Conservation (phyloP, 2,329 filamentous ascomycete genomes). For the Fusarium citri region DNA sequence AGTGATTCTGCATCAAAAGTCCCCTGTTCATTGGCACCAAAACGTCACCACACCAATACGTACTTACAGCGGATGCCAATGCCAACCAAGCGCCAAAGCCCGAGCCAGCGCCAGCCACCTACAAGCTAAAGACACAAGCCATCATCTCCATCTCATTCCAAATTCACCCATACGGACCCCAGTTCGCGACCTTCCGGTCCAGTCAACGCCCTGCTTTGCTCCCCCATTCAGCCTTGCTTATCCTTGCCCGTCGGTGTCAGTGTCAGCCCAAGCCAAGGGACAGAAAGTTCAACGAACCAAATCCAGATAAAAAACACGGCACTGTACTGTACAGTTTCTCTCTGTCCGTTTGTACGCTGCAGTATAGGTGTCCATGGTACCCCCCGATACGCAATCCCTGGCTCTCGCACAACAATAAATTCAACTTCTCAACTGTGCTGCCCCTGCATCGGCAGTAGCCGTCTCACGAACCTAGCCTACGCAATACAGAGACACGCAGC, state of each 20-base stretch:
- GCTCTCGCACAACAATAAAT: constrained; percentile 30
- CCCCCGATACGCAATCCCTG: constrained; percentile 26
- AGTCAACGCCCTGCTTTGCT: constrained; percentile 34
- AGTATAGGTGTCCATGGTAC: constrained; percentile 13
- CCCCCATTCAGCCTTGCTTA: constrained; percentile 43
- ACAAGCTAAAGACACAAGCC: constrained; percentile 37
- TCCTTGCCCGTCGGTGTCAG: constrained; percentile 31
- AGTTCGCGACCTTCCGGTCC: constrained; percentile 33
- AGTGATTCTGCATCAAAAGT: constrained; percentile 1
- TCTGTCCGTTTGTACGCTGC: constrained; percentile 8
- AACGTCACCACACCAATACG: constrained; percentile 17
- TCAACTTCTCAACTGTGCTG: constrained; percentile 22
- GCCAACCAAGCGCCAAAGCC: constrained; percentile 28
- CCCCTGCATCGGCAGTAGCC: constrained; percentile 44
- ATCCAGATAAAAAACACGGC: constrained; percentile 8
- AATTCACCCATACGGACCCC: constrained; percentile 33
- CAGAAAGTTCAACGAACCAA: constrained; percentile 36
- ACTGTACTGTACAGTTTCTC: constrained; percentile 6
- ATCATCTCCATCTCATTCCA: constrained; percentile 29
- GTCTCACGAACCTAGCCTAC: constrained; percentile 40
- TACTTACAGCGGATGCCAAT: constrained; percentile 17
- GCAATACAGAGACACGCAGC: constrained; percentile 45
- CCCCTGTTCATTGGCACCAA: constrained; percentile 34
- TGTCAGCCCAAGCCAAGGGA: constrained; percentile 36
- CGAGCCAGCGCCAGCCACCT: constrained; percentile 31